Evolutionary conservation across 1,139 yeast genomes (phyloP).

Genomic region (Candida freyschussii): DNA sequence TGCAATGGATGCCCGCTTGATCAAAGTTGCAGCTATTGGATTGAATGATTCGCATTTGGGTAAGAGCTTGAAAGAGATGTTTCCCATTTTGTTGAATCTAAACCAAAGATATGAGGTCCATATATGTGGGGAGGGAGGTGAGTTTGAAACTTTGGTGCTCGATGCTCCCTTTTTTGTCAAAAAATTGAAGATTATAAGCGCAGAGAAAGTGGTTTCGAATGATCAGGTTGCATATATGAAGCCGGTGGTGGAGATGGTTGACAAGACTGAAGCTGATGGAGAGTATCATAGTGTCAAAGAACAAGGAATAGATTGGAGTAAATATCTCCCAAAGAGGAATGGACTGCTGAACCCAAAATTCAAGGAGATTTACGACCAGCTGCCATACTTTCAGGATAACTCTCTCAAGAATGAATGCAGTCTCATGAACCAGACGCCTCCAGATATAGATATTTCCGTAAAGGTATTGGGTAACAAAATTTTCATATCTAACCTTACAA

Average conservation of each 20-base stretch:
- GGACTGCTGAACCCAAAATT: conserved; percentile 45
- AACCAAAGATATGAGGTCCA: conserved; percentile 75
- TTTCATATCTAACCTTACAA: conserved; percentile 49
- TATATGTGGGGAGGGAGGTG: conserved; percentile 98
- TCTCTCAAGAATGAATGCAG: too few relatives aligned
- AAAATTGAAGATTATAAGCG: conserved; percentile 41
- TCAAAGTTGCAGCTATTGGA: conserved; percentile 94
- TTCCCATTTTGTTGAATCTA: conserved; percentile 53
- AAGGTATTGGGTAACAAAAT: conserved; percentile 31
- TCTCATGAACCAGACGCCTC: too few relatives aligned
- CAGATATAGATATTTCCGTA: too few relatives aligned
- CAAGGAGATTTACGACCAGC: conserved; percentile 30
- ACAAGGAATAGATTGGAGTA: conserved; percentile 25
- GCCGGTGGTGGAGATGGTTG: conserved; percentile 33
- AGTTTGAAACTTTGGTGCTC: conserved; percentile 85
- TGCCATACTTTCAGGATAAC: conserved; percentile 1
- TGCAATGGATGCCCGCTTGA: conserved; percentile 74
- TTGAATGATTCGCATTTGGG: conserved; percentile 64
- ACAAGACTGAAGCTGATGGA: conserved; percentile 29
- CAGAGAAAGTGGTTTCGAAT: conserved; percentile 40
- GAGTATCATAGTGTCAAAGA: conserved; percentile 20
- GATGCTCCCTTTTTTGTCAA: conserved; percentile 81
- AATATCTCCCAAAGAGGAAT: conserved; percentile 25
- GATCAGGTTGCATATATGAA: conserved; percentile 66
- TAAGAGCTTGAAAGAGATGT: conserved; percentile 54